Evolutionary conservation across 805 yeast species (phyloP).

Genomic region (Monosporozyma siamensis): DNA sequence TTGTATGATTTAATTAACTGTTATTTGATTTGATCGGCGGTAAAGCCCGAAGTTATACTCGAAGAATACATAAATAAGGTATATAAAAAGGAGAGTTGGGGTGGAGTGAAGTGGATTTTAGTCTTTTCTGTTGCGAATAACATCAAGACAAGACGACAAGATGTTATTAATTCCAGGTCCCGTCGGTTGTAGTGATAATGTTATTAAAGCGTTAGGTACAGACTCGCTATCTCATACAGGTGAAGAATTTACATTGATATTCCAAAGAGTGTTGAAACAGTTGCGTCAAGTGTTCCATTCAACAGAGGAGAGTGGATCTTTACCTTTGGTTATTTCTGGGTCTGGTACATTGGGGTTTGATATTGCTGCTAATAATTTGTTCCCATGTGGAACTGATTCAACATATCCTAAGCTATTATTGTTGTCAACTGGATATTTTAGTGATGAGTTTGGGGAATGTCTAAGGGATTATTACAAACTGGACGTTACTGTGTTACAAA

Average conservation of each 20-base stretch:
- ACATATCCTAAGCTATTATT: conserved; percentile 67
- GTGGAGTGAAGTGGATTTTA: too few species aligned
- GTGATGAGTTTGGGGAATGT: conserved; percentile 73
- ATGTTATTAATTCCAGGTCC: conserved; percentile 73
- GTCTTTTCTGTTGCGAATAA: too few species aligned
- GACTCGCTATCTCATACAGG: conserved; percentile 88
- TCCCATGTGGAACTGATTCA: conserved; percentile 47
- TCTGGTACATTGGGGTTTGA: conserved; percentile 97
- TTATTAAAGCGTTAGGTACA: conserved; percentile 67
- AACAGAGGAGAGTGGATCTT: conserved; percentile 40
- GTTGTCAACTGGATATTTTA: conserved; percentile 83
- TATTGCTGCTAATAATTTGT: conserved; percentile 67
- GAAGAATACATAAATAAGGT: too few species aligned
- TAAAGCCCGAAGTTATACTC: too few species aligned
- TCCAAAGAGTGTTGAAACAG: conserved; percentile 57
- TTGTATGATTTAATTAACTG: too few species aligned
- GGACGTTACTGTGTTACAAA: conserved; percentile 50
- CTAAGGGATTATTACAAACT: conserved; percentile 50
- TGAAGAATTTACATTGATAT: conserved; percentile 68
- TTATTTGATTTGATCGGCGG: too few species aligned
- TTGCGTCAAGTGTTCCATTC: conserved; percentile 71
- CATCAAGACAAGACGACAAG: not conserved
- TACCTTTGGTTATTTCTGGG: conserved; percentile 76
- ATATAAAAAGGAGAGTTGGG: too few species aligned
- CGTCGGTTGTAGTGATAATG: conserved; percentile 71